Conservation (phyloP, 768 basidiomycete genomes). For the Leucosporidium creatinivorum region DNA sequence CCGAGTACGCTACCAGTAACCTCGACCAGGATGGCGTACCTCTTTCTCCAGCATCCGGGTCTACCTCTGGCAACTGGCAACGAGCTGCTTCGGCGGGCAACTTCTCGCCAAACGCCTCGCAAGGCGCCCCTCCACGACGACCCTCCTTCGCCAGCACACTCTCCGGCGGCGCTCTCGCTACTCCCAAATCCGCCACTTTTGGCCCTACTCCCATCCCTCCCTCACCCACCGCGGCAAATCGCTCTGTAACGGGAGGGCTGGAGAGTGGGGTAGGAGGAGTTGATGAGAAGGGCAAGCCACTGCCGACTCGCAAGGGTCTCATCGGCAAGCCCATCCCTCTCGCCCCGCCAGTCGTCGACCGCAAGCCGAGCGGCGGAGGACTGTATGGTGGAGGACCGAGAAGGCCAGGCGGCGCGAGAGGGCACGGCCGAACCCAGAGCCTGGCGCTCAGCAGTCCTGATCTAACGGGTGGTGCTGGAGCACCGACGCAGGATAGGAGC, state of each 20-base stretch:
- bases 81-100: not conserved
- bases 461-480: not conserved
- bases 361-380: not conserved
- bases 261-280: too few species aligned
- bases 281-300: not conserved
- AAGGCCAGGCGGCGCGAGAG: slow-evolving; percentile 11
- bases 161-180: slow-evolving; percentile 8
- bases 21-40: slow-evolving; percentile 14
- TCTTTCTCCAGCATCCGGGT: slow-evolving; percentile 10
- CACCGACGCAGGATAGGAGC: not conserved
- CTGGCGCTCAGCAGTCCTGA: slow-evolving; percentile 19
- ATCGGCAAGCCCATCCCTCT: slow-evolving; percentile 48
- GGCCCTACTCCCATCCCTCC: slow-evolving; percentile 17
- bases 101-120: not conserved
- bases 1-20: slow-evolving; percentile 15
- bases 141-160: not conserved
- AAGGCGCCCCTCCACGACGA: not conserved
- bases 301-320: slow-evolving; percentile 32
- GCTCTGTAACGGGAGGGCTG: slow-evolving; percentile 41
- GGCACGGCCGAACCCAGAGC: slow-evolving; percentile 20
- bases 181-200: slow-evolving; percentile 31
- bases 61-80: not conserved
- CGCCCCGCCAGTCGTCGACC: slow-evolving; percentile 40
- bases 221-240: slow-evolving; percentile 36
- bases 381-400: slow-evolving; percentile 26